These are phyloP conservation scores for Solanum ossicruentum DNA, from an alignment of 257 asterid genomes.

Conservation along the genomic window DNA sequence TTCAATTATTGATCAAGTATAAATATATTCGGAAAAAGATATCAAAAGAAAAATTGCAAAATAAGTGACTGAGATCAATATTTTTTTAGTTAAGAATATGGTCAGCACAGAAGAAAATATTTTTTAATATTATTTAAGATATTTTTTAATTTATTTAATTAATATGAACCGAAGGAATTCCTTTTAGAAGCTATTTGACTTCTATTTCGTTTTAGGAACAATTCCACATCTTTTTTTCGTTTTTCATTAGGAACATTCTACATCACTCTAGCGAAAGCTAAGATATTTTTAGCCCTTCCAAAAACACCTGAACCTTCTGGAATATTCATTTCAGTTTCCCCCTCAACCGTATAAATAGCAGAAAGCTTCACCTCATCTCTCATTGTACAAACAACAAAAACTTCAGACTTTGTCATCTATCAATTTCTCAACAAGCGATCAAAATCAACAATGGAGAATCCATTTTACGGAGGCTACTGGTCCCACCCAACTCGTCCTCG, in stretches of 20 bases:
- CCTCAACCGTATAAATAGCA: background rate
- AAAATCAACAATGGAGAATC: constrained; percentile 17
- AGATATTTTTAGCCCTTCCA: background rate
- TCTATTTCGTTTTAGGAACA: too few species aligned
- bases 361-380: background rate
- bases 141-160: too few species aligned
- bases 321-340: background rate
- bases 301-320: constrained; percentile 2
- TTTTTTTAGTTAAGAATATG: too few species aligned
- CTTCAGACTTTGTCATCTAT: background rate
- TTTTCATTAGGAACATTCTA: background rate
- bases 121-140: too few species aligned
- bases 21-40: too few species aligned
- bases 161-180: background rate
- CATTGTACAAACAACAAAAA: background rate
- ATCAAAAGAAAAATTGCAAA: background rate
- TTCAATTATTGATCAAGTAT: background rate
- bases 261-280: background rate
- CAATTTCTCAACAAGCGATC: background rate
- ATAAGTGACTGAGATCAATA: too few species aligned
- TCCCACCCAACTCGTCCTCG: constrained; percentile 12
- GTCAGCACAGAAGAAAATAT: too few species aligned
- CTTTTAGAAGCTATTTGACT: too few species aligned
- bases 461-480: constrained; percentile 26
- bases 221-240: too few species aligned